These are phyloP conservation scores for Raphanus raphanistrum DNA, from an alignment of 345 rosid genomes.

Conservation along the genomic window DNA sequence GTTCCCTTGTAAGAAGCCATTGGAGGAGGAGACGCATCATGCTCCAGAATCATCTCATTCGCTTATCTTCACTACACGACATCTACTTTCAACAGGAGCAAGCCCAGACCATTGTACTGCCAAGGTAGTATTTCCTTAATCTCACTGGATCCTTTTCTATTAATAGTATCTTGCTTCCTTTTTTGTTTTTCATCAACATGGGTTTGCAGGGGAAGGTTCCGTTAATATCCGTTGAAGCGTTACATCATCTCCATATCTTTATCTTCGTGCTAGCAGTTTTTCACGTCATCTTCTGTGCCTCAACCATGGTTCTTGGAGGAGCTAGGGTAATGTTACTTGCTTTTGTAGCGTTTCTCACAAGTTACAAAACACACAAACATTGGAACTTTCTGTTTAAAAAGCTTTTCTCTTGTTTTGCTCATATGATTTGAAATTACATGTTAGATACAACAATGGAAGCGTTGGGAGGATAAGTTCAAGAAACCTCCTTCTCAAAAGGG, in stretches of 20 bases:
- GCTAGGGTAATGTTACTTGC: constrained; percentile 53
- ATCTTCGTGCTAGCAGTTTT: constrained; percentile 83
- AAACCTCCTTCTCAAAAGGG: constrained; percentile 34
- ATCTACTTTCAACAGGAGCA: constrained; percentile 43
- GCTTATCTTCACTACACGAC: constrained; percentile 36
- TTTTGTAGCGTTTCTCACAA: background rate
- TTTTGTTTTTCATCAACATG: background rate
- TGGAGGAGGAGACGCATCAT: constrained; percentile 30
- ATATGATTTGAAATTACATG: constrained; percentile 2
- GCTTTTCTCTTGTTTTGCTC: background rate
- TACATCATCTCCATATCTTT: constrained; percentile 87
- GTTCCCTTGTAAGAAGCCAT: constrained; percentile 70
- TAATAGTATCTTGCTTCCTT: background rate
- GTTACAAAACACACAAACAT: background rate
- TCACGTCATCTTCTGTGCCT: constrained; percentile 73
- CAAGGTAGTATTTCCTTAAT: constrained; percentile 32
- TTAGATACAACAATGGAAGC: constrained; percentile 80
- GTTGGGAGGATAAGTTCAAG: constrained; percentile 58
- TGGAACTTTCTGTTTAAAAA: background rate
- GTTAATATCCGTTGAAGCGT: constrained; percentile 65
- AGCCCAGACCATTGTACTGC: constrained; percentile 38
- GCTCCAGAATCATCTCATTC: constrained; percentile 36
- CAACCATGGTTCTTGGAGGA: constrained; percentile 78
- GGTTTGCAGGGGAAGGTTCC: constrained; percentile 62
- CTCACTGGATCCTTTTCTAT: background rate